Conservation (phyloP, 768 basidiomycete species). For the Leccinum disarticulatum region DNA sequence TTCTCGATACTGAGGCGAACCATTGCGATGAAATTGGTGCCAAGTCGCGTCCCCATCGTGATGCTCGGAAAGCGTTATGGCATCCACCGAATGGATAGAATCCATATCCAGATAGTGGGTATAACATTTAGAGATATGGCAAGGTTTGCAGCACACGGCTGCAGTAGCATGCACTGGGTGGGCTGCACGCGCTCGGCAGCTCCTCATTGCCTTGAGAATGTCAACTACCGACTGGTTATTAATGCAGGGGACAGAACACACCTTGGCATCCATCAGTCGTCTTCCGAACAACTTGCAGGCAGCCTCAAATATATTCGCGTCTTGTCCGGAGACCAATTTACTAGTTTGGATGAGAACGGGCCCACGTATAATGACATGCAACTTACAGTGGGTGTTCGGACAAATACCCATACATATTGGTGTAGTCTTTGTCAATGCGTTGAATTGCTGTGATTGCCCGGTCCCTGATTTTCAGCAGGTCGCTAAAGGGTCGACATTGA, state of each 20-base stretch:
- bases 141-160: slow-evolving; percentile 37
- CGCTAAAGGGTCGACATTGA: slow-evolving; percentile 52
- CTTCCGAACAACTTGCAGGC: slow-evolving; percentile 28
- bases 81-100: slow-evolving; percentile 38
- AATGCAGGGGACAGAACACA: not conserved
- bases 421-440: slow-evolving; percentile 12
- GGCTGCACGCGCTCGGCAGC: slow-evolving; percentile 21
- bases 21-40: slow-evolving; percentile 35
- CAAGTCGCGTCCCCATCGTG: slow-evolving; percentile 26
- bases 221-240: not conserved
- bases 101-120: slow-evolving; percentile 36
- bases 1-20: slow-evolving; percentile 18
- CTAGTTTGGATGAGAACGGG: slow-evolving; percentile 19
- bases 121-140: slow-evolving; percentile 39
- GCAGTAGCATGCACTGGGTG: slow-evolving; percentile 19
- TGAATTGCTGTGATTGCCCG: slow-evolving; percentile 34
- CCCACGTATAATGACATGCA: not conserved
- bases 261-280: slow-evolving; percentile 18
- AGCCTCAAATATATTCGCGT: slow-evolving; percentile 34
- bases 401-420: slow-evolving; percentile 11
- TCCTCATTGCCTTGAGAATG: slow-evolving; percentile 13
- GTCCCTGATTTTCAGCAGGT: slow-evolving; percentile 46
- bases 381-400: slow-evolving; percentile 26
- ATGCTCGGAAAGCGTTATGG: slow-evolving; percentile 26
- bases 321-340: slow-evolving; percentile 22